phyloP scores from a whole-genome alignment of 208 protist genomes.

The Trypanosomatidae sp. region DNA sequence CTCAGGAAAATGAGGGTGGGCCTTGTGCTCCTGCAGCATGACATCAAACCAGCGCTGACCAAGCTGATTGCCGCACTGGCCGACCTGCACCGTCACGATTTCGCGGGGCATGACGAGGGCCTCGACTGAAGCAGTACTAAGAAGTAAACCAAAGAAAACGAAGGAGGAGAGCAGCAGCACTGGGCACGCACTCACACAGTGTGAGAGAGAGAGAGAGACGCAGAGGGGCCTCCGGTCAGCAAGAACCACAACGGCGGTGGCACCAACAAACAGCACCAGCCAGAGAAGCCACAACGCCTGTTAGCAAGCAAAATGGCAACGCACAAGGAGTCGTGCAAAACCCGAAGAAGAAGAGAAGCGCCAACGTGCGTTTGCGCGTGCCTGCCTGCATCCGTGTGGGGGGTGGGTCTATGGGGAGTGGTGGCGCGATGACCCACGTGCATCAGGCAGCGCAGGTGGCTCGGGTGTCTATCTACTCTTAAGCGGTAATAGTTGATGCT shows the following conservation, averaged over 20 bases:
- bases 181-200: neutral
- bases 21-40: conserved; percentile 94
- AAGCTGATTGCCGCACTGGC: conserved; percentile 95
- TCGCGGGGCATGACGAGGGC: conserved; percentile 77
- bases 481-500: neutral
- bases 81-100: conserved; percentile 90
- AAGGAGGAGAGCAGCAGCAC: neutral
- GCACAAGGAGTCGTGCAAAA: neutral
- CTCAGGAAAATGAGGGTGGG: conserved; percentile 70
- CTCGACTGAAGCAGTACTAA: neutral
- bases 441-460: neutral
- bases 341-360: neutral
- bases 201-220: neutral
- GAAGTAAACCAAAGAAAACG: neutral
- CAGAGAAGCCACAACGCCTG: neutral
- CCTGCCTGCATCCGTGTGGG: neutral
- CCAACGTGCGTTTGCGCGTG: neutral
- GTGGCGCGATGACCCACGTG: neutral
- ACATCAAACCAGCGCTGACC: conserved; percentile 95
- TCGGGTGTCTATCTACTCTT: neutral
- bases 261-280: neutral
- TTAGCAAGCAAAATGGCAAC: neutral
- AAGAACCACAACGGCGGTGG: conserved; percentile 2
- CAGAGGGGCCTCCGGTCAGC: neutral
- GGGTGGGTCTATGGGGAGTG: neutral